phyloP scores from a whole-genome alignment of 2,329 filamentous ascomycete genomes.

The Sporothrix curviconia region DNA sequence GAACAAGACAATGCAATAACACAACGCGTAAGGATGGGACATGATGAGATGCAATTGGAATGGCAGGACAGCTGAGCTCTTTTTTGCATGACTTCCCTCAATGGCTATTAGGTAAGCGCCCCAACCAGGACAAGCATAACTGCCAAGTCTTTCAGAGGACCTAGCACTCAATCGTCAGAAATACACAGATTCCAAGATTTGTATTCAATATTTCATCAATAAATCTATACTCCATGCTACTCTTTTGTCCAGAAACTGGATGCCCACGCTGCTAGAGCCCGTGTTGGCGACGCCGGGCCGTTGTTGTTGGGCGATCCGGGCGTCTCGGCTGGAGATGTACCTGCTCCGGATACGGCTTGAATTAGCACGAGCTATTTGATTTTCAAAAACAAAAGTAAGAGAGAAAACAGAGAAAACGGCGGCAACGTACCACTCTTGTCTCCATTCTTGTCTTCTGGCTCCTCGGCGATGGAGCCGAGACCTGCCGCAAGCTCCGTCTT shows the following conservation, averaged over 20 bases:
- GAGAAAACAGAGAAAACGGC: not conserved
- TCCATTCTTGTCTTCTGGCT: not conserved
- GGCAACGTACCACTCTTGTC: not conserved
- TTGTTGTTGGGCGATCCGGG: not conserved
- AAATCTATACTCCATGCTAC: too few relatives aligned
- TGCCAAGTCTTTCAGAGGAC: not conserved
- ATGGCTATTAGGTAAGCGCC: too few relatives aligned
- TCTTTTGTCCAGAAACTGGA: constrained; percentile 1
- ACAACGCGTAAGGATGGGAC: too few relatives aligned
- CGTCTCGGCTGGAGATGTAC: not conserved
- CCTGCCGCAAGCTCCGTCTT: not conserved
- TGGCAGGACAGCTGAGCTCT: too few relatives aligned
- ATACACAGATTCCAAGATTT: not conserved
- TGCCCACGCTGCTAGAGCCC: not conserved
- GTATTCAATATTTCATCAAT: not conserved
- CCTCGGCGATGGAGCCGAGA: not conserved
- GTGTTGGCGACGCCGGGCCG: not conserved
- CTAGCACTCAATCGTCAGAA: not conserved
- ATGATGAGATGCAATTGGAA: too few relatives aligned
- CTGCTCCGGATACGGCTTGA: too few relatives aligned
- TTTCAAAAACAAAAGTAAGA: not conserved
- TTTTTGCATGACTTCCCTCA: too few relatives aligned
- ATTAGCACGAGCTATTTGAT: too few relatives aligned
- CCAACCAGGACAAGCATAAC: too few relatives aligned
- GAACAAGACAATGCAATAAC: too few relatives aligned